Evolutionary conservation across 176 grass and related monocot species (phyloP), one percentile per base, ranked within the genome.

Genomic region (Saccharum spontaneum): DNA sequence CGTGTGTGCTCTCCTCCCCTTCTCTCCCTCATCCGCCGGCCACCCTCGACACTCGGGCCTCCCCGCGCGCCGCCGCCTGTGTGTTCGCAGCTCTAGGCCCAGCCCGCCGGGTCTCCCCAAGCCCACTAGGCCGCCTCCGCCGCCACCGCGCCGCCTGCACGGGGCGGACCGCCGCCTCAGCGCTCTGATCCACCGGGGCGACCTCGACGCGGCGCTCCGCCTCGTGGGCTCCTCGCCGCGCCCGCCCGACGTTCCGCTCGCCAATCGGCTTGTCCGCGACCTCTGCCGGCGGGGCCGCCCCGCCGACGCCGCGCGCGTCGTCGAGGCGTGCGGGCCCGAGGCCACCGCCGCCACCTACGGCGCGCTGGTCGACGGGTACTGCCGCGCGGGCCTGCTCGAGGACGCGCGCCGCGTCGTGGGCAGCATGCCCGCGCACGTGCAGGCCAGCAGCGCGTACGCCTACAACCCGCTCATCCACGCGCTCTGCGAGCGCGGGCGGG

Each of bases 391-490:
- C 26, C 50, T 82, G 79, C 76, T 89, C 75, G 88, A 88, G 14
- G 83, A 85, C 71, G 90, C 88, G 44, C 90, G 84, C 36, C 82
- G 90, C 76, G 85, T 90, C 90, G 75, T 95, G 31, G 79, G 67
- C 28, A 67, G 48, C 72, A 95, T 95, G 86, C 78, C 79, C 86
- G 86, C 90, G 39, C 45, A 24, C 15, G 88, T 84, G 39, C 55
- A 55, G 15, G 88, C 90, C 17, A 90, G 44, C 17, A 92, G 71
- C 36, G 90, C 89, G 6, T 89, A 88, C 76, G 82, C 93, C n/a
- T 92, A 90, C 85, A 95, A 92, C 83, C 91, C 93, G 48, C 83
- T 95, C 86, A 86, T 95, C 83, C 90, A 90, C 76, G 74, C 82
- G 20, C 75, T 94, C 14, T 94, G 93, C 79, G 71, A 86, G 46